Evolutionary conservation across 805 yeast species (phyloP), one percentile per base, ranked within the genome.

Genomic region (Candida odintsovae): DNA sequence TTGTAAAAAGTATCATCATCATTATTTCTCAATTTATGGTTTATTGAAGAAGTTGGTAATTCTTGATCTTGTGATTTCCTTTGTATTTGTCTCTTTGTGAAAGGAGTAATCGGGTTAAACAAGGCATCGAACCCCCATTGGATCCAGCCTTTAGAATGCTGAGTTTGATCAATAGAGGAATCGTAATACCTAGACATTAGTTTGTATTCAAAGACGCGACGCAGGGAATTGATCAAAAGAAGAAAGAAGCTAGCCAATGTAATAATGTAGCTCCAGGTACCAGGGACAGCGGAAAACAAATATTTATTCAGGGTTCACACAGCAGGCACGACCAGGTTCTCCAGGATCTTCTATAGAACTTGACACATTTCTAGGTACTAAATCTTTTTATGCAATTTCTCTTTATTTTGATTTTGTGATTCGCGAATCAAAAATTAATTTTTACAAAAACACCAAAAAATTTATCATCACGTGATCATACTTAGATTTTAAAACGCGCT

Each of bases 1-100:
- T 40, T 38, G 15, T 43, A 42, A 7, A 43, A 16, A 2, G 47
- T 45, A 23, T 48, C 50, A 9, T 47, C 46, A 9, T 26, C 25
- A 18, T 23, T 15, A 13, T 26, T n/a, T n/a, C n/a, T 15, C 36
- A 16, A 33, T 11, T 33, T 3, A 4, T 16, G 20, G 12, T 33
- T 33, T 33, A 18, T 3, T 9, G 20, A 16, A 16, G 36, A 10
- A 7, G n/a, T 33, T 33, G 36, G 12, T 16, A 8, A 10, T 16
- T 33, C 20, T 33, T 33, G 9, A 7, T n/a, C 20, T 12, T 16
- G 36, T 18, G 36, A n/a, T 18, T 33, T 33, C 20, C 12, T 33
- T 16, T 33, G 36, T 9, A 33, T 33, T 16, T 33, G 36, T 33
- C 36, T 33, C 11, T 33, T 33, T 19, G 36, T 33, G 20, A 33